Conservation (phyloP, 169 alveolate species). For the Besnoitia besnoiti region DNA sequence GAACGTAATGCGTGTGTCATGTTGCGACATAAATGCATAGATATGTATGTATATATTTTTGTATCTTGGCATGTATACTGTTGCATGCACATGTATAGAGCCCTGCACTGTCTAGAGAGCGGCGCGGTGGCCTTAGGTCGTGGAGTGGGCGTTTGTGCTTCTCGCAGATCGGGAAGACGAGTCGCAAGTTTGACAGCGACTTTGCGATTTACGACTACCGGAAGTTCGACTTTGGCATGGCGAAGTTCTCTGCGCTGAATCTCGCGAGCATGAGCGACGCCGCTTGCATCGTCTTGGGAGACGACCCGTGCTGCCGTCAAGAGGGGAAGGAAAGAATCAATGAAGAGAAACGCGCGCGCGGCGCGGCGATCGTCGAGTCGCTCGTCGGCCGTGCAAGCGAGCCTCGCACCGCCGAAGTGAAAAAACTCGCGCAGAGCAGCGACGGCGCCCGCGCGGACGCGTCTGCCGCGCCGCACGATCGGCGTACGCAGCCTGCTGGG, state of each 20-base stretch:
- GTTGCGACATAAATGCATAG: too few species aligned
- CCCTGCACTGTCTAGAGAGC: background rate
- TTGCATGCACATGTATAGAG: background rate
- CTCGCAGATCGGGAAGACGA: conserved; percentile 73
- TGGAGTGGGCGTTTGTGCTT: background rate
- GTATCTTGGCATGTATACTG: background rate
- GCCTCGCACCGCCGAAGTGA: background rate
- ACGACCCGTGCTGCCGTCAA: conserved; percentile 64
- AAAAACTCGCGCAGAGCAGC: background rate
- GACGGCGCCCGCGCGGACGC: background rate
- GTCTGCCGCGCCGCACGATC: background rate
- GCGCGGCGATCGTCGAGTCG: conserved; percentile 4
- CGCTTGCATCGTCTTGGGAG: conserved; percentile 70
- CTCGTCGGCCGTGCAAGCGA: background rate
- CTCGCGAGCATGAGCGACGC: conserved; percentile 77
- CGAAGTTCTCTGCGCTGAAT: conserved; percentile 76
- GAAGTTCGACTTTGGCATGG: conserved; percentile 80
- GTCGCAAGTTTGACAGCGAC: conserved; percentile 76
- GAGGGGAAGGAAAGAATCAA: conserved; percentile 27
- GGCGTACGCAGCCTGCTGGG: background rate
- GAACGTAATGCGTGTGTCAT: background rate
- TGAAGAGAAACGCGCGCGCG: conserved; percentile 33
- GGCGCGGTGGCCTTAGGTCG: background rate
- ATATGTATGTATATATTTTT: background rate
- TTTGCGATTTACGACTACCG: conserved; percentile 77